Conservation (phyloP, 495 filamentous ascomycete genomes). For the Lichenothelia convexa region DNA sequence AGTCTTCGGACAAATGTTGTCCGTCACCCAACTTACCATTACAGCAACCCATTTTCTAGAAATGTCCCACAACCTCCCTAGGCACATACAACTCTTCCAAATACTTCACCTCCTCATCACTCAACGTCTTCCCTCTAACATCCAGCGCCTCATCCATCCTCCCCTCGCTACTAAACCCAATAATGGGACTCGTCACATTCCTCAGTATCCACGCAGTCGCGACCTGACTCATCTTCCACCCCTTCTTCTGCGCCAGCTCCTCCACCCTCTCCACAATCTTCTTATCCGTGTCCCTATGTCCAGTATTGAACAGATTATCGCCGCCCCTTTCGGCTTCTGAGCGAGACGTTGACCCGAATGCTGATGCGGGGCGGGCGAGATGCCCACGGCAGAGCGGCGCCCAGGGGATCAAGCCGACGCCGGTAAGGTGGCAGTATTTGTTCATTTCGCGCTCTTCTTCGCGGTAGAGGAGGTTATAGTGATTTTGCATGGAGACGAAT, state of each 20-base stretch:
- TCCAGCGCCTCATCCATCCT: constrained; percentile 16
- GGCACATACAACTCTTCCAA: constrained; percentile 17
- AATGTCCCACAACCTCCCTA: constrained; percentile 9
- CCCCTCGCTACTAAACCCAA: constrained; percentile 18
- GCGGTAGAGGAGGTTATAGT: constrained; percentile 22
- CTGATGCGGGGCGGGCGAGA: constrained; percentile 16
- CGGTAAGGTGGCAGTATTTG: constrained; percentile 19
- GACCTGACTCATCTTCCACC: constrained; percentile 21
- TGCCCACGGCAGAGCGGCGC: constrained; percentile 21
- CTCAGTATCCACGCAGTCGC: constrained; percentile 22
- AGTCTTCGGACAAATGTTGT: no score
- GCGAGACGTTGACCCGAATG: constrained; percentile 13
- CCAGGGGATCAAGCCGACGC: constrained; percentile 23
- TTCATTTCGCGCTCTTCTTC: constrained; percentile 26
- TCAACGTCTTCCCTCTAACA: constrained; percentile 12
- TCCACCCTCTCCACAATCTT: constrained; percentile 20
- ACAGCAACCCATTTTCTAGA: neutral
- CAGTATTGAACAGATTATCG: neutral
- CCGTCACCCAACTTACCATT: neutral
- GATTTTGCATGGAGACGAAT: constrained; percentile 26
- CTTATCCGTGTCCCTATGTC: constrained; percentile 13
- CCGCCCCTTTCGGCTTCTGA: constrained; percentile 13
- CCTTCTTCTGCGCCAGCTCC: constrained; percentile 22
- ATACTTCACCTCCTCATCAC: constrained; percentile 17
- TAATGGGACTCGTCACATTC: constrained; percentile 19